A percentile compares a stretch with the other conserved stretches of the same genome.
Conservation (phyloP, 345 rosid genomes). For the Citrus sp. region DNA sequence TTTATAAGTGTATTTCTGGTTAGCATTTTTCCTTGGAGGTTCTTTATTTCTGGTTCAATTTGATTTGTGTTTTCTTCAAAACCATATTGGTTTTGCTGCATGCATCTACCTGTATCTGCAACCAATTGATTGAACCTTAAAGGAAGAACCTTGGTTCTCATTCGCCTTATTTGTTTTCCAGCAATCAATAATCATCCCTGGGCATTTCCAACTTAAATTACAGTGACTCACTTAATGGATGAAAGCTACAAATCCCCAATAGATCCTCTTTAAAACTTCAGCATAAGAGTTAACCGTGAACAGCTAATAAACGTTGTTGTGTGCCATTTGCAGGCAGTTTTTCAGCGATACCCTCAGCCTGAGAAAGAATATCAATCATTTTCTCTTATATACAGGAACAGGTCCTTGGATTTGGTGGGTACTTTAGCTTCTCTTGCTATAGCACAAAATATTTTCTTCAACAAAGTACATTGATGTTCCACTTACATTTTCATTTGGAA, state of each 20-base stretch:
- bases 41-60: background rate
- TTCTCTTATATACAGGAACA: slow-evolving; percentile 68
- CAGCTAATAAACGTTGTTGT: background rate
- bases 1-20: background rate
- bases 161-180: background rate
- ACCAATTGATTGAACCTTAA: background rate
- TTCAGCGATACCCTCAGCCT: slow-evolving; percentile 69
- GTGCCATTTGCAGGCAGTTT: slow-evolving; percentile 52
- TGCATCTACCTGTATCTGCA: background rate
- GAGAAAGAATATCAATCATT: slow-evolving; percentile 79
- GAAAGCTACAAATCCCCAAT: background rate
- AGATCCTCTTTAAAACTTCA: background rate
- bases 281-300: background rate
- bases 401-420: slow-evolving; percentile 72
- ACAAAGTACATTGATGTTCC: background rate
- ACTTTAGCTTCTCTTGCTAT: slow-evolving; percentile 5
- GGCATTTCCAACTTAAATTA: background rate
- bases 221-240: background rate
- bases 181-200: background rate
- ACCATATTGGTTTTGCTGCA: background rate
- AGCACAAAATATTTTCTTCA: background rate
- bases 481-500: background rate
- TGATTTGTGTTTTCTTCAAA: background rate
- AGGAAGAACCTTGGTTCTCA: background rate
- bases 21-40: background rate